Evolutionary conservation across 192 early-diverging fungal species (phyloP), one percentile per base, ranked within the genome.

Genomic region (Coemansia sp.): DNA sequence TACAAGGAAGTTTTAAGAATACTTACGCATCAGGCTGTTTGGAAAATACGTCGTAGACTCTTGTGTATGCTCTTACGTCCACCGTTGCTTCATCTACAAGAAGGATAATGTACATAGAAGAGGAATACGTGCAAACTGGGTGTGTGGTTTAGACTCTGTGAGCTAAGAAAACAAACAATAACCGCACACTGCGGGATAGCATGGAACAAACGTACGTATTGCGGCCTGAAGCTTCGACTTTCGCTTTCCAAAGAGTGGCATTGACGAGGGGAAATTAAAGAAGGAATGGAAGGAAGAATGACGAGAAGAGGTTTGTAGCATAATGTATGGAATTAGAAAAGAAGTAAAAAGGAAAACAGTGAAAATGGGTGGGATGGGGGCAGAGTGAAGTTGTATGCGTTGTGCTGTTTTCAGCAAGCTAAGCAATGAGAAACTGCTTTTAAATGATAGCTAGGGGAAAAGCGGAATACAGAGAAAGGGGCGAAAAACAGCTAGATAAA

Each of bases 231-330:
- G 76, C 52, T 73, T 69, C 17, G 67, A 50, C 37, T 70, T 79
- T 20, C 69, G 65, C 50, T 73, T 73, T 41, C 76, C 76, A 65
- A 79, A 79, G 4, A 79, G 59, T 47, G 62, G 67, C 76, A 79
- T 79, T 63, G 70, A 33, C 34, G 64, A 79, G 54, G 68, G 62
- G 23, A 64, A 70, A 64, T 67, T 71, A 29, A 73, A 70, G 45
- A 73, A 41, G 4, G 52, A 6, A 28, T 53, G 55, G 31, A 64
- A 58, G 47, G 64, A 64, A 67, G 64, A 65, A 65, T 64, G 48
- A 40, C 58, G 60, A 61, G 57, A 55, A 62, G 55, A 20, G 27
- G 56, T 50, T 34, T 55, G 62, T 52, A 45, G 29, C 52, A 36
- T 37, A 61, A 48, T 27, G 28, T 25, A 50, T 33, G 0, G 11